Evolutionary conservation across 768 basidiomycete species (phyloP), one percentile per base, ranked within the genome.

Genomic region (Lenzites betulinus): DNA sequence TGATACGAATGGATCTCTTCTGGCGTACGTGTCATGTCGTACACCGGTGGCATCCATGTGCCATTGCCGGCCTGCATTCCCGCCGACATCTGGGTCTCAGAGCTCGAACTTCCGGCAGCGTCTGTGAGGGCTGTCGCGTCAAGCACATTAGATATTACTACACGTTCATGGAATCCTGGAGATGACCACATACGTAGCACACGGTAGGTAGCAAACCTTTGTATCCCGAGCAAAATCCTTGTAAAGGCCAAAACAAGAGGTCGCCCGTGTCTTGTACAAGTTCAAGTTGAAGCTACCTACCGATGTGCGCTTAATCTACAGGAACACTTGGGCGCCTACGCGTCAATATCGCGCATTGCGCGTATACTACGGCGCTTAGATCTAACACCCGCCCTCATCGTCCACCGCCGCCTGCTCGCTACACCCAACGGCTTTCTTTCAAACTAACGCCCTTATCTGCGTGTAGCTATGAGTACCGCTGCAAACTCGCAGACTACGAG

Each of bases 31-130:
- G 25, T 23, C 62, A 49, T 54, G 35, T 63, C 35, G 20, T 55
- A 63, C 7, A 23, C 53, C 5, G 62, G 62, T 2, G 62, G 62
- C 12, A 52, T 33, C 62, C 57, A 63, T 42, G 57, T 33, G 33
- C 16, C 25, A 26, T 56, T 33, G 35, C 13, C 43, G 16, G 13
- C 7, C 7, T 22, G 12, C 11, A 6, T 22, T 6, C 12, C 35
- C 11, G 43, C 15, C 18, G 41, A 18, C 53, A 61, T 51, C 15
- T 6, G 38, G 25, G 25, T 18, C 51, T 28, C 13, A 13, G 38
- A 39, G 15, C 30, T 33, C 30, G 30, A 33, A 33, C 30, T 33
- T 33, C 30, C 6, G 11, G 30, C 30, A 5, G 30, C n/a, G n/a
- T n/a, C n/a, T n/a, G n/a, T n/a, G n/a, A n/a, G n/a, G n/a, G n/a